Evolutionary conservation across 495 filamentous ascomycete genomes (phyloP), one percentile per base, ranked within the genome.

Genomic region (Neurospora terricola): DNA sequence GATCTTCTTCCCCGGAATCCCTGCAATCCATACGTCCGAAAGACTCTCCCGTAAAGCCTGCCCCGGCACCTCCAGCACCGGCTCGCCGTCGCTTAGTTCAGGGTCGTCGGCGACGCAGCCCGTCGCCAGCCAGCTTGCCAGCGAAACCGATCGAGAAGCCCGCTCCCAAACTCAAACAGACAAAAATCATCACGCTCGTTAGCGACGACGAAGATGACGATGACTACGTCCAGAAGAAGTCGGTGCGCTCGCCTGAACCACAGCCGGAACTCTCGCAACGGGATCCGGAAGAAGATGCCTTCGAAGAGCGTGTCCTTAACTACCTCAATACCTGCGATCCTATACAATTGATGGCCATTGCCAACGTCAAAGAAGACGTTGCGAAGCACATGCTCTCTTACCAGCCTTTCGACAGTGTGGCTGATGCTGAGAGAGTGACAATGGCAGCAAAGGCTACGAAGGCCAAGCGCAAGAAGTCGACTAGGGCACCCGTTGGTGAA

Each of bases 311-410:
- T 45, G 88, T 97, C 1, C 82, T 98, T 21, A 85, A 88, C 0
- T 97, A 93, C 79, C 89, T 99, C 81, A 98, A 99, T 78, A 90
- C 85, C 1, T 96, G 93, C 81, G 86, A 87, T 4, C 81, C 84
- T 18, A 85, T 90, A 36, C 90, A 93, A 68, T 86, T 99, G 21
- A 87, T 90, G 3, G 94, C 96, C 77, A 90, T 97, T 59, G 90
- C 93, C 14, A 87, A 86, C 66, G 88, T 91, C 23, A 90, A 90
- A 3, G 88, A 91, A 72, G 88, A 89, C 14, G 84, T 87, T 70
- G 91, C 93, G 0, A 82, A 88, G 37, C 68, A 87, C 11, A 87
- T 99, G 73, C 79, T 95, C 2, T 83, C 87, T 1, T 82, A 90
- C 48, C 89, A 91, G 42, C 93, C 94, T 0, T 98, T 94, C 74